Evolutionary conservation across 2,329 filamentous ascomycete genomes (phyloP).

Genomic region (Penicillium sp.): DNA sequence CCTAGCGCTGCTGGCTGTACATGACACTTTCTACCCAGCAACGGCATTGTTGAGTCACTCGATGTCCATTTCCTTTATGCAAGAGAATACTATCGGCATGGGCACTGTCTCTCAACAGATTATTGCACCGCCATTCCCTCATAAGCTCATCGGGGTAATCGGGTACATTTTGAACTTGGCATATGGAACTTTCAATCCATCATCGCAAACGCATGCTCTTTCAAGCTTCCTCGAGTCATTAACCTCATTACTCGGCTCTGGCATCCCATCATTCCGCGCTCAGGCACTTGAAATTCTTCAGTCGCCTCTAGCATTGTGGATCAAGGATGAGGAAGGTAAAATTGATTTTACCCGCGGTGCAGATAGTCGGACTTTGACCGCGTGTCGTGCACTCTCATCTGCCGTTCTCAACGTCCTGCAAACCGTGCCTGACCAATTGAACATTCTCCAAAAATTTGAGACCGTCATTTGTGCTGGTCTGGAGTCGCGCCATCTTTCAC

Average conservation of each 20-base stretch:
- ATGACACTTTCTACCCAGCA: slow-evolving; percentile 41
- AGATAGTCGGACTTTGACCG: slow-evolving; percentile 37
- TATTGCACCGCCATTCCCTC: slow-evolving; percentile 31
- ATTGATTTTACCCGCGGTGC: slow-evolving; percentile 31
- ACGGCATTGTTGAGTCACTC: slow-evolving; percentile 38
- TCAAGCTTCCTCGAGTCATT: slow-evolving; percentile 59
- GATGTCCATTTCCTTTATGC: slow-evolving; percentile 39
- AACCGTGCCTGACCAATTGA: slow-evolving; percentile 29
- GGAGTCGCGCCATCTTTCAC: slow-evolving; percentile 54
- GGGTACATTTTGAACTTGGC: slow-evolving; percentile 56
- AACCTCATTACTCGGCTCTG: slow-evolving; percentile 57
- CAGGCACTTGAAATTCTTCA: slow-evolving; percentile 66
- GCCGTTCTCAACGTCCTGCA: slow-evolving; percentile 38
- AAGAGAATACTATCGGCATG: slow-evolving; percentile 9
- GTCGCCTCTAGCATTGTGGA: slow-evolving; percentile 37
- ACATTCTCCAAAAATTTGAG: slow-evolving; percentile 57
- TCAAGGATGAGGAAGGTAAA: slow-evolving; percentile 37
- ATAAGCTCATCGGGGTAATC: slow-evolving; percentile 67
- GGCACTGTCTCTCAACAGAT: slow-evolving; percentile 4
- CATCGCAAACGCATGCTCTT: slow-evolving; percentile 45
- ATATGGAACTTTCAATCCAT: slow-evolving; percentile 55
- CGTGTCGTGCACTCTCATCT: slow-evolving; percentile 39
- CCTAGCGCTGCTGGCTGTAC: slow-evolving; percentile 41
- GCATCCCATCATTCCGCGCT: slow-evolving; percentile 55
- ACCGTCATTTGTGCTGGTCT: slow-evolving; percentile 58